Percentiles rank a stretch among this genome's conserved stretches.
phyloP scores from a whole-genome alignment of 305 asterid genomes.

The Fraxinus sp. region DNA sequence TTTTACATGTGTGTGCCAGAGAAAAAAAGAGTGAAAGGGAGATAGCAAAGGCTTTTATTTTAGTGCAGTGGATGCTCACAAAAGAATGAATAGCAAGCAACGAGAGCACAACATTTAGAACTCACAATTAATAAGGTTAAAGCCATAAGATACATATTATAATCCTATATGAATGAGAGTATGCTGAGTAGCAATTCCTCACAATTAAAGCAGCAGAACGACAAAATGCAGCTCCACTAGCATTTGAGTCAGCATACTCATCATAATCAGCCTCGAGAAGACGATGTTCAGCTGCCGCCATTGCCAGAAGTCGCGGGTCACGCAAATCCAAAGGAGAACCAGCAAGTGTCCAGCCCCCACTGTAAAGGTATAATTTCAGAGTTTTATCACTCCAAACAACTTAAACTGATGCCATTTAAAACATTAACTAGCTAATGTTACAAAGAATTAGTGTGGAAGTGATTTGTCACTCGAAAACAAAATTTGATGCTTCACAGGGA shows the following conservation, averaged over 20 bases:
- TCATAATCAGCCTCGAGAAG: slow-evolving; percentile 50
- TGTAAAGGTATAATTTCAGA: slow-evolving; percentile 20
- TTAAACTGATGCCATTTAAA: background rate
- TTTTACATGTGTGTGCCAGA: background rate
- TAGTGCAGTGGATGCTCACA: background rate
- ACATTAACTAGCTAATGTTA: slow-evolving; percentile 16
- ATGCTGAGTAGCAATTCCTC: slow-evolving; percentile 11
- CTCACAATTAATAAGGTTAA: background rate
- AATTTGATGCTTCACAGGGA: background rate
- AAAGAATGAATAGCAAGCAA: background rate
- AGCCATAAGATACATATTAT: background rate
- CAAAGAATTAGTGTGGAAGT: background rate
- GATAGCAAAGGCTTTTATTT: background rate
- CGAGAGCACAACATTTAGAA: background rate
- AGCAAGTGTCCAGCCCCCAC: slow-evolving; percentile 46
- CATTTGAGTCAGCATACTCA: slow-evolving; percentile 45
- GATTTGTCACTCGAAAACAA: background rate
- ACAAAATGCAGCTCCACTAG: slow-evolving; percentile 56
- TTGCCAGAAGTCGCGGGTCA: slow-evolving; percentile 48
- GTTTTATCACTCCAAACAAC: background rate
- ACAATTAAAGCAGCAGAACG: slow-evolving; percentile 57
- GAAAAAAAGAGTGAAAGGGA: background rate
- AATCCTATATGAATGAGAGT: background rate
- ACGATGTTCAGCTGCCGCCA: slow-evolving; percentile 51
- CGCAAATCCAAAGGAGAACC: slow-evolving; percentile 44